phyloP scores from a whole-genome alignment of 352 stramenopile genomes.

The Phytophthora hibernalis region DNA sequence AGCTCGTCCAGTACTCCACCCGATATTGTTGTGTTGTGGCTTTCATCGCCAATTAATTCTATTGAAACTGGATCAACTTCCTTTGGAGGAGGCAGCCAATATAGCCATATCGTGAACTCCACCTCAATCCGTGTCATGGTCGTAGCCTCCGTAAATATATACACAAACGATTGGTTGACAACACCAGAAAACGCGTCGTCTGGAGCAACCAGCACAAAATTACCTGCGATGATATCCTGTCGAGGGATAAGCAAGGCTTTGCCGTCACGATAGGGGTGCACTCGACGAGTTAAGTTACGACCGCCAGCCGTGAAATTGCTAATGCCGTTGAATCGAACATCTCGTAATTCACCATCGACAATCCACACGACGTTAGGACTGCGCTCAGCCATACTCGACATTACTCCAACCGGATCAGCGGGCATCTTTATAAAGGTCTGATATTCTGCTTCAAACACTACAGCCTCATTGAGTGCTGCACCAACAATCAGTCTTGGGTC shows the following conservation, averaged over 20 bases:
- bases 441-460: conserved; percentile 27
- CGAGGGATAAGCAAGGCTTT: conserved; percentile 10
- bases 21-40: conserved; percentile 18
- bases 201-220: conserved; percentile 13
- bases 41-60: conserved; percentile 14
- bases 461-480: conserved; percentile 2
- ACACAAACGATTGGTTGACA: conserved; percentile 15
- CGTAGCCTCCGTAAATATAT: conserved; percentile 21
- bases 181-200: conserved; percentile 20
- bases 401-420: conserved; percentile 19
- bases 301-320: conserved; percentile 17
- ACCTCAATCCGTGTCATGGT: conserved; percentile 26
- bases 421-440: conserved; percentile 16
- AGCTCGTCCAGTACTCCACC: conserved; percentile 17
- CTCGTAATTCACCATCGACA: conserved; percentile 19
- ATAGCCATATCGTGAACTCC: conserved; percentile 23
- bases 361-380: conserved; percentile 6
- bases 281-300: conserved; percentile 10
- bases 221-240: conserved; percentile 11
- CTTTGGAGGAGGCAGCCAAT: conserved; percentile 25
- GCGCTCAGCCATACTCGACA: neutral
- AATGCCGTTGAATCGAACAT: conserved; percentile 8
- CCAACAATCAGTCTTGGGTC: conserved; percentile 12
- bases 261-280: conserved; percentile 1
- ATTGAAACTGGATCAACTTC: conserved; percentile 25